Conservation (phyloP, 305 asterid genomes). For the Stenogyne calaminthoides region DNA sequence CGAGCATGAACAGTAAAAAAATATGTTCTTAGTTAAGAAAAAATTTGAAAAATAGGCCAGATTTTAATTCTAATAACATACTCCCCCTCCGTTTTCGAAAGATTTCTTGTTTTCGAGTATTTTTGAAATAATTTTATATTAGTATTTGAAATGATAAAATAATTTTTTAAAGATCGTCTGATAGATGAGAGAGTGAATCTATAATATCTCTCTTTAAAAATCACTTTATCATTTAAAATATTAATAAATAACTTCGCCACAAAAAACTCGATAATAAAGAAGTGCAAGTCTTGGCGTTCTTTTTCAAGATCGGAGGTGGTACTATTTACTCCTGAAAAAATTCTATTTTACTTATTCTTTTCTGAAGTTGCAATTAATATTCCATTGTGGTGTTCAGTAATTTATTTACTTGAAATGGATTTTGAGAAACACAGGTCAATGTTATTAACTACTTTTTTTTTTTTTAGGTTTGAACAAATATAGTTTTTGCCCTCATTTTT, state of each 20-base stretch:
- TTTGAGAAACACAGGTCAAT: not conserved
- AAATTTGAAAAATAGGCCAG: not conserved
- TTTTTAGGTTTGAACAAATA: not conserved
- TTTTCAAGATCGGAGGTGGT: no score
- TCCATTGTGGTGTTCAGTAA: not conserved
- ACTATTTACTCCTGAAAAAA: not conserved
- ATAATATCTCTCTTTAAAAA: no score
- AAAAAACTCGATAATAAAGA: no score
- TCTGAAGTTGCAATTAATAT: not conserved
- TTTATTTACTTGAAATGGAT: not conserved
- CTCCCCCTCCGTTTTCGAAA: no score
- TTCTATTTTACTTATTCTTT: not conserved
- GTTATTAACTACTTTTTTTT: not conserved
- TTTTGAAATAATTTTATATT: no score
- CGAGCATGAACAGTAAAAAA: not conserved
- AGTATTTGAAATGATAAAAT: no score
- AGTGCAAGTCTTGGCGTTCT: no score
- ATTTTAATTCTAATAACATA: constrained; percentile 4
- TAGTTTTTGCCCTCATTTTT: not conserved
- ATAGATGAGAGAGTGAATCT: no score
- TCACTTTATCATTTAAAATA: no score
- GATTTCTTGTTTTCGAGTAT: no score
- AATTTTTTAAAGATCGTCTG: no score
- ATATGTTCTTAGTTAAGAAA: not conserved
- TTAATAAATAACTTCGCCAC: no score